Percentiles rank a stretch among this genome's conserved stretches.
phyloP scores from a whole-genome alignment of 2,329 filamentous ascomycete genomes.

The Fusarium agapanthi region DNA sequence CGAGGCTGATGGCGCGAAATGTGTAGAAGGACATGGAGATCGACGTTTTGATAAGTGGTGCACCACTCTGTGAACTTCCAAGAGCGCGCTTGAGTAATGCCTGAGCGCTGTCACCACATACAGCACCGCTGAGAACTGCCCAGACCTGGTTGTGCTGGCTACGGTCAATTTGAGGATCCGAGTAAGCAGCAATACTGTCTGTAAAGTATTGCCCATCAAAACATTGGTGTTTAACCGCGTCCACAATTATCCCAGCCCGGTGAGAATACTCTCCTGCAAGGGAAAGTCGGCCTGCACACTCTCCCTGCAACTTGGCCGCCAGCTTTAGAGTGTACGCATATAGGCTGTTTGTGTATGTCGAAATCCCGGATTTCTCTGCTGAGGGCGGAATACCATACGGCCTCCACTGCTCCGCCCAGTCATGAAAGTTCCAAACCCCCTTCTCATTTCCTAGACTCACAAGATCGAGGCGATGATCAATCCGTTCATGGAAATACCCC shows the following conservation, averaged over 20 bases:
- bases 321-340: not conserved
- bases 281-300: not conserved
- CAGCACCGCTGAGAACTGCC: not conserved
- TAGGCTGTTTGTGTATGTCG: not conserved
- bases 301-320: not conserved
- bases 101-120: not conserved
- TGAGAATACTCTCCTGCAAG: not conserved
- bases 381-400: not conserved
- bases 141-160: not conserved
- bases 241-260: not conserved
- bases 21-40: not conserved
- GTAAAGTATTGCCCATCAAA: not conserved
- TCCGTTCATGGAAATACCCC: not conserved
- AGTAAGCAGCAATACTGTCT: not conserved
- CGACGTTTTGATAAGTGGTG: not conserved
- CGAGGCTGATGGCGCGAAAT: not conserved
- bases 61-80: rapidly evolving
- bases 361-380: not conserved
- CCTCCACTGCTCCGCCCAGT: not conserved
- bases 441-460: not conserved
- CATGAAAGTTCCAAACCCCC: not conserved
- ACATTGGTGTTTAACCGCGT: not conserved
- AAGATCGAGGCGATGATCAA: rapidly evolving
- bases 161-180: rapidly evolving
- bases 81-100: not conserved